phyloP scores from a whole-genome alignment of 176 grass and related monocot species.

The Lolium multiflorum region DNA sequence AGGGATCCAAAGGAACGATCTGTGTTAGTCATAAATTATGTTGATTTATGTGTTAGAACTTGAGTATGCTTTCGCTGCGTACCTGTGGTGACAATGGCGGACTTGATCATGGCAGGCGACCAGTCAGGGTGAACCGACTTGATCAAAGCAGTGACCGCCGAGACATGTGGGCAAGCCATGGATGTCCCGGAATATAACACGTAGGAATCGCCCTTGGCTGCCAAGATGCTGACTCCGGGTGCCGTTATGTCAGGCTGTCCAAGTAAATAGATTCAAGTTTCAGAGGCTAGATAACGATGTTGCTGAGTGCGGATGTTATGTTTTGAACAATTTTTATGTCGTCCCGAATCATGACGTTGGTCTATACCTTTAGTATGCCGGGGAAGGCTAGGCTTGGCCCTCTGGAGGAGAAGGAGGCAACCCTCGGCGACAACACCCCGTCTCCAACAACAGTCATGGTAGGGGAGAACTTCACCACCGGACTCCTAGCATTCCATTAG shows the following conservation, averaged over 20 bases:
- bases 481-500: background rate
- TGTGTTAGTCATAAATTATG: background rate
- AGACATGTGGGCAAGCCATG: slow-evolving; percentile 52
- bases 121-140: slow-evolving; percentile 46
- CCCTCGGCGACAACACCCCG: slow-evolving; percentile 24
- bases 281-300: background rate
- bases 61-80: background rate
- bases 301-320: background rate
- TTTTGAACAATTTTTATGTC: background rate
- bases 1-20: background rate
- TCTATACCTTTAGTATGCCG: slow-evolving; percentile 27
- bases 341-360: too few relatives aligned
- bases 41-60: background rate
- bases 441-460: background rate
- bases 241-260: slow-evolving; percentile 54
- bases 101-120: slow-evolving; percentile 66
- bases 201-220: background rate
- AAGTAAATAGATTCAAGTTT: background rate
- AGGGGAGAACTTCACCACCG: background rate
- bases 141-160: slow-evolving; percentile 39
- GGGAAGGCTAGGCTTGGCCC: slow-evolving; percentile 7
- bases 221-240: slow-evolving; percentile 42
- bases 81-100: slow-evolving; percentile 47
- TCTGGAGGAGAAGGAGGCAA: slow-evolving; percentile 23
- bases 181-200: slow-evolving; percentile 40